Evolutionary conservation across 2,329 filamentous ascomycete genomes (phyloP), one percentile per base, ranked within the genome.

Genomic region (Phialemoniopsis sp.): DNA sequence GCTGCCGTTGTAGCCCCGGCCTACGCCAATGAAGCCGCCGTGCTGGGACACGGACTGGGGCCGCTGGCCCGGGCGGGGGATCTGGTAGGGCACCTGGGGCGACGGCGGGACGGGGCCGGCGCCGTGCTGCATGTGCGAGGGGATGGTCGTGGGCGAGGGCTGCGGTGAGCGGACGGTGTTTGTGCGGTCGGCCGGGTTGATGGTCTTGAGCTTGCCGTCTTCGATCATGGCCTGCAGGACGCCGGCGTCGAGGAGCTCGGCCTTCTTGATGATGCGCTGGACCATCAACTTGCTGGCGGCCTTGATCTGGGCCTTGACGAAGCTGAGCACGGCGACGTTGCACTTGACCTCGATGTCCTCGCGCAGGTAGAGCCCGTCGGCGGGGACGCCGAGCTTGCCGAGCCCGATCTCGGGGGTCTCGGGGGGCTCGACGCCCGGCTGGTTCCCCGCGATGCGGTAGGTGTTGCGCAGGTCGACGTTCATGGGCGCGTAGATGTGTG

Each of bases 341-440:
- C 80, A 83, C 51, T 73, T 75, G 59, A 87, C 81, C 56, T 86
- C 81, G 31, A 86, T 82, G 46, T 87, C 82, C 51, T 85, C 81
- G 41, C 80, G 72, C 42, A 87, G 63, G 50, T 86, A 87, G 4
- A 87, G 60, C 0, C 82, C 82, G 42, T 85, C 79, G 17, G 67
- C 62, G 1, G 82, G 82, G 1, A 72, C 78, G 33, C 79, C 78
- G 0, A 85, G 69, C 26, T 56, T 55, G n/a, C 67, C 63, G 13
- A 76, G 58, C 5, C 82, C 82, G 35, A 86, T 70, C 59, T 86
- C 82, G 16, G 71, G 67, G 16, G 66, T 61, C 61, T 84, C 78
- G 2, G 77, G 73, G 1, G 76, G 67, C 57, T 87, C 82, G 36
- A 76, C 44, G 18, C 80, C 82, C 0, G 80, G 76, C 58, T 86